phyloP scores from a whole-genome alignment of 2,329 filamentous ascomycete species.

The Dendrostoma leiphaemia region DNA sequence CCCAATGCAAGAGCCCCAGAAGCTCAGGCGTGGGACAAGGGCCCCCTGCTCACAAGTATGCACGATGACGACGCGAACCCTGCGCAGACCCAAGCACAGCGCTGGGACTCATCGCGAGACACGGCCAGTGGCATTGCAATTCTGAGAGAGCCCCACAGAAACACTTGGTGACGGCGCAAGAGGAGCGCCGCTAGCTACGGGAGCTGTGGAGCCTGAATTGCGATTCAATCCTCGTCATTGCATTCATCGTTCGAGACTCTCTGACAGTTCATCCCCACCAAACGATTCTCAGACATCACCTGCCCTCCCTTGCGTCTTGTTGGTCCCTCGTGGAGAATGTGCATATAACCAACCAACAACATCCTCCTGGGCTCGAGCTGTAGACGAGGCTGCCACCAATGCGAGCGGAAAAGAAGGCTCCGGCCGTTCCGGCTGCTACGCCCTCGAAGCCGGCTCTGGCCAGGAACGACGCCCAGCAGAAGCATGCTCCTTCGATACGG shows the following conservation, averaged over 20 bases:
- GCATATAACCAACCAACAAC: too few relatives aligned
- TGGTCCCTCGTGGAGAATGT: not conserved
- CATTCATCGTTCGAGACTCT: not conserved
- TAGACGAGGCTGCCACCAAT: constrained; percentile 25
- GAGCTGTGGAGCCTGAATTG: too few relatives aligned
- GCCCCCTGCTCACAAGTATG: not conserved
- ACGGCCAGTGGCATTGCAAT: not conserved
- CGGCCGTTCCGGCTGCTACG: constrained; percentile 21
- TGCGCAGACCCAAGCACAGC: not conserved
- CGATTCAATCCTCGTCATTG: too few relatives aligned
- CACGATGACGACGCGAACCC: constrained; percentile 1
- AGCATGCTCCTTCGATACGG: constrained; percentile 41
- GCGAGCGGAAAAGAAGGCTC: constrained; percentile 23
- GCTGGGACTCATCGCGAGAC: not conserved
- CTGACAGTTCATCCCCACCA: not conserved
- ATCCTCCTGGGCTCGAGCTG: not conserved
- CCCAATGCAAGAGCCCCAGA: too few relatives aligned
- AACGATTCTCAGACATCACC: not conserved
- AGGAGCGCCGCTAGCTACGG: too few relatives aligned
- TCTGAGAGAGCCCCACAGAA: too few relatives aligned
- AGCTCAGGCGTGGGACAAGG: not conserved
- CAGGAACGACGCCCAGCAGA: constrained; percentile 27
- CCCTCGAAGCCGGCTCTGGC: constrained; percentile 20
- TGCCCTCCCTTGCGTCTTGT: not conserved
- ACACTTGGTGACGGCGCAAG: too few relatives aligned